Percentiles rank a stretch among this genome's conserved stretches.
These are phyloP conservation scores for Sordaria brevicollis DNA, from an alignment of 495 filamentous ascomycete genomes.

Conservation along the genomic window DNA sequence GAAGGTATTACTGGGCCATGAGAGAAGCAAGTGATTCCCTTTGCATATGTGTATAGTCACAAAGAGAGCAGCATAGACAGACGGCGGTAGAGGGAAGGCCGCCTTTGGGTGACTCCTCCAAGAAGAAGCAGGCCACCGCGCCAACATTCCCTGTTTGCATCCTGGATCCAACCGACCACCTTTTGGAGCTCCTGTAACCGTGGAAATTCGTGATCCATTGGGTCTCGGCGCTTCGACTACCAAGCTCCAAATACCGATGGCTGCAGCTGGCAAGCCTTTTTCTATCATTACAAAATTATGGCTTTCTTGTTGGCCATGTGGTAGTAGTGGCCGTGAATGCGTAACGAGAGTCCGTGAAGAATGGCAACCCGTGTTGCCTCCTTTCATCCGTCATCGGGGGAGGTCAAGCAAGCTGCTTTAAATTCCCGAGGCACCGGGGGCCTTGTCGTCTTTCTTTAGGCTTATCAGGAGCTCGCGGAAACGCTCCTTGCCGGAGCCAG, in stretches of 20 bases:
- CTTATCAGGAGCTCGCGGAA: slow-evolving; percentile 87
- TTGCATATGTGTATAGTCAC: slow-evolving; percentile 17
- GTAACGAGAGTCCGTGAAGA: neutral
- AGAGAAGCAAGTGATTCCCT: neutral
- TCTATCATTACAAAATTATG: neutral
- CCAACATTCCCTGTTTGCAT: neutral
- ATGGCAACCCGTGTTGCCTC: neutral
- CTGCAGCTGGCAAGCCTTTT: neutral
- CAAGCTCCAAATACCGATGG: neutral
- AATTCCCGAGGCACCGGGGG: slow-evolving; percentile 68
- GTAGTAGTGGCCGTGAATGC: neutral
- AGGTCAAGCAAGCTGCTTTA: slow-evolving; percentile 13
- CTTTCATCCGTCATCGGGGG: neutral
- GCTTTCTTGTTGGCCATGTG: neutral
- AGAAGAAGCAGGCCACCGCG: neutral
- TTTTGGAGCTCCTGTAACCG: neutral
- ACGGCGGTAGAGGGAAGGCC: neutral
- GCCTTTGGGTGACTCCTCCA: slow-evolving; percentile 1
- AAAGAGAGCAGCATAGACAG: slow-evolving; percentile 6
- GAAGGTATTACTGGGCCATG: neutral
- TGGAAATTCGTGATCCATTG: neutral
- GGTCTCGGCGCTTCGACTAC: neutral
- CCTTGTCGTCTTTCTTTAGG: slow-evolving; percentile 88
- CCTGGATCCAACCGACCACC: neutral
- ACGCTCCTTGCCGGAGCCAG: slow-evolving; percentile 82